Evolutionary conservation across 805 yeast species (phyloP), one percentile per base, ranked within the genome.

Genomic region (Kazachstania africana): DNA sequence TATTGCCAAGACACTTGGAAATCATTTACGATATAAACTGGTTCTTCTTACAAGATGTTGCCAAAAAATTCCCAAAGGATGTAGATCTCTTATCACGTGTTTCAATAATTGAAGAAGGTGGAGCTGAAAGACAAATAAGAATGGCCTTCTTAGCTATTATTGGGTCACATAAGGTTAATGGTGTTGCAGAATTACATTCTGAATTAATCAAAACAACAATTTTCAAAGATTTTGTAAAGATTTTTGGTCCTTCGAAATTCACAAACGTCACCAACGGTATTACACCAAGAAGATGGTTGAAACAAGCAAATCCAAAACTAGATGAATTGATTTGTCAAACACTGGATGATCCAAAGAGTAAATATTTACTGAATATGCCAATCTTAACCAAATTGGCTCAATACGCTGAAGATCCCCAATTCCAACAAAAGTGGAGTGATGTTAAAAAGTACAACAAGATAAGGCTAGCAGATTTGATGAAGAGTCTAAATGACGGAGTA

Each of bases 221-320:
- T 44, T 85, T 85, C 62, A 77, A 77, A 55, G 95, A 87, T 59
- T 85, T 85, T 53, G 96, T 85, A 34, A 69, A 68, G 39, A 68
- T 85, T 23, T 85, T 72, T 47, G 96, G 96, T 30, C 49, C 66
- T 15, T 82, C 81, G 40, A 82, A 80, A 59, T 85, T 85, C 59
- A 81, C 82, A 32, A 85, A 85, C 48, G 95, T 85, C 38, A 85
- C 96, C 30, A 85, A 85, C 57, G 96, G 96, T 62, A 75, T 85
- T 51, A 85, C 96, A 3, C 95, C 95, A 45, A 75, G 96, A 68
- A 77, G 96, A 62, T 85, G 96, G 96, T 70, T 85, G 53, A 77
- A 75, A 54, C 94, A 85, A 62, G 94, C 95, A 31, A 87, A 85
- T 57, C 95, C 96, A 8, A 66, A 65, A 43, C 65, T 85, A 45